phyloP scores from a whole-genome alignment of 2,329 filamentous ascomycete genomes.

The Cladosporium sp. region DNA sequence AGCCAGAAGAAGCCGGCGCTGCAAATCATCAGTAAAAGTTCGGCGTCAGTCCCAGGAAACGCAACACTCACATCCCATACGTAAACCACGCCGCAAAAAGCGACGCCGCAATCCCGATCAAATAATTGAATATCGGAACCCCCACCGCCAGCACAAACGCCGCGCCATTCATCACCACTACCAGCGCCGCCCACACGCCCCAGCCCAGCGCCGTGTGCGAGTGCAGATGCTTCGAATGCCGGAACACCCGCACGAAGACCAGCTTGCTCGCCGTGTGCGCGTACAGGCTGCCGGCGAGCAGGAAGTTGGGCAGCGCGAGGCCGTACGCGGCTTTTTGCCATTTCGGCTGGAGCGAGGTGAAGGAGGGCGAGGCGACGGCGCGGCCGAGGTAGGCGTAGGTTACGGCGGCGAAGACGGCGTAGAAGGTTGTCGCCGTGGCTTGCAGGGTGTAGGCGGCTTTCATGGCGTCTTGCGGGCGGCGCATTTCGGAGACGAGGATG shows the following conservation, averaged over 20 bases:
- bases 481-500: slow-evolving; percentile 50
- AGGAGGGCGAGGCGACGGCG: slow-evolving; percentile 42
- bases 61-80: slow-evolving; percentile 33
- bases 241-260: slow-evolving; percentile 46
- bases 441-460: slow-evolving; percentile 48
- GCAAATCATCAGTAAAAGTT: too few species aligned
- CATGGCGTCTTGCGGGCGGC: slow-evolving; percentile 45
- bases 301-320: slow-evolving; percentile 45
- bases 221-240: slow-evolving; percentile 42
- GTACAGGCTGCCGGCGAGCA: slow-evolving; percentile 46
- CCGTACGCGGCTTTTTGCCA: slow-evolving; percentile 49
- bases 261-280: slow-evolving; percentile 48
- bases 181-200: slow-evolving; percentile 42
- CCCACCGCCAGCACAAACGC: slow-evolving; percentile 42
- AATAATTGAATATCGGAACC: slow-evolving; percentile 50
- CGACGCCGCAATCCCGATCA: slow-evolving; percentile 46
- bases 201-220: slow-evolving; percentile 43
- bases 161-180: slow-evolving; percentile 41
- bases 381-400: slow-evolving; percentile 47
- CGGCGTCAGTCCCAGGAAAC: background rate
- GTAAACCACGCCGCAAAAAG: slow-evolving; percentile 51
- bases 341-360: slow-evolving; percentile 39
- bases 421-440: slow-evolving; percentile 45
- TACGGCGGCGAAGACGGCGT: slow-evolving; percentile 46
- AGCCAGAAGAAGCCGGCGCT: slow-evolving; percentile 49